These are phyloP conservation scores for Solanum bulbocastanum DNA, from an alignment of 257 asterid species.

Conservation along the genomic window DNA sequence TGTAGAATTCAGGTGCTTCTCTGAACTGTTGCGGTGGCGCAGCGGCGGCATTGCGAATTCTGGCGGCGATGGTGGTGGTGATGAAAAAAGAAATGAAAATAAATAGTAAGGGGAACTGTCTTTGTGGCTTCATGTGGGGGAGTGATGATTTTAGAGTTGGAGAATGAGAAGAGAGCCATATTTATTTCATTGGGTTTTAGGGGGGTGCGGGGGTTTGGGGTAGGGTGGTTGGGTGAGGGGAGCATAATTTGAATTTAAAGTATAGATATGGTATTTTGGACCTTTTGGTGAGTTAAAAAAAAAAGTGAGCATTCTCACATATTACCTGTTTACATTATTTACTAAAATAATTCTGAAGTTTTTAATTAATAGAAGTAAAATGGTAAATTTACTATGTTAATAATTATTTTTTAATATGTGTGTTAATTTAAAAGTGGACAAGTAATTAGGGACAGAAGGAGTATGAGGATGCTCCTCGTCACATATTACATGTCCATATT, in stretches of 20 bases:
- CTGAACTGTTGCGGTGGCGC: constrained; percentile 28
- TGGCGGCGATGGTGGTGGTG: neutral
- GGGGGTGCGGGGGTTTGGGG: neutral
- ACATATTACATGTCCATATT: too few species aligned
- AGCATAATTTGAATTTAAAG: constrained; percentile 26
- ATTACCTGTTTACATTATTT: too few species aligned
- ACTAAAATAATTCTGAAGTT: too few species aligned
- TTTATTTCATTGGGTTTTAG: constrained; percentile 1
- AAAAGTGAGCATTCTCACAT: neutral
- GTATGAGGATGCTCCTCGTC: too few species aligned
- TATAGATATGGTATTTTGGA: neutral
- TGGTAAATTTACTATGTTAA: too few species aligned
- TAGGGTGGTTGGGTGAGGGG: neutral
- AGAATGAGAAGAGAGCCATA: neutral
- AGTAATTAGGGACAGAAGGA: too few species aligned
- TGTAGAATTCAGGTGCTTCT: constrained; percentile 90
- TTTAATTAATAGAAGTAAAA: too few species aligned
- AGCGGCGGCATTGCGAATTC: neutral
- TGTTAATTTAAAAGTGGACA: too few species aligned
- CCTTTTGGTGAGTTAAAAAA: neutral
- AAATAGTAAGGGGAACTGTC: neutral
- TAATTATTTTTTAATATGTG: too few species aligned
- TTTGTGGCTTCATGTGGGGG: constrained; percentile 2
- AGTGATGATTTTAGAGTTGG: neutral
- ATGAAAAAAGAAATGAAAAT: neutral